phyloP scores from a whole-genome alignment of 805 yeast genomes.

The Starmerella gropengiesseri region DNA sequence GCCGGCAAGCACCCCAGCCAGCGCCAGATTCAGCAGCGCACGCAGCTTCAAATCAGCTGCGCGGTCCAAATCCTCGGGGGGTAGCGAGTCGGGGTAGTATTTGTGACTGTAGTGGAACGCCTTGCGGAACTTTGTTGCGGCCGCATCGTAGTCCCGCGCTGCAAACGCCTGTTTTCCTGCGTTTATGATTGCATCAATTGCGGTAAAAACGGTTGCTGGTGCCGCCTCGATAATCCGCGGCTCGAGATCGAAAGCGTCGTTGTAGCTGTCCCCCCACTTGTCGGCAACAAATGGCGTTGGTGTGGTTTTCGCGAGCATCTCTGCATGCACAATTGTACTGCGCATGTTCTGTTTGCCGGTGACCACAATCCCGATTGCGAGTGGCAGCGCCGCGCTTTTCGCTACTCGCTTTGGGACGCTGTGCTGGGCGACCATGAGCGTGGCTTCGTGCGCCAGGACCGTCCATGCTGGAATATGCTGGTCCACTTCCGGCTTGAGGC shows the following conservation, averaged over 20 bases:
- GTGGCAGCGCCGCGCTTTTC: neutral
- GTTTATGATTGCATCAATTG: conserved; percentile 27
- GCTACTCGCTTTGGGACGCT: neutral
- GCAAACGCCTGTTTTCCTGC: conserved; percentile 65
- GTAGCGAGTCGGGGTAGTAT: conserved; percentile 55
- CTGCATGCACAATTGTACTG: neutral
- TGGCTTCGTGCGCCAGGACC: neutral
- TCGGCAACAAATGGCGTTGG: conserved; percentile 23
- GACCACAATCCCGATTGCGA: conserved; percentile 18
- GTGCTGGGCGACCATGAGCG: neutral
- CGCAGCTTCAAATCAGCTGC: conserved; percentile 49
- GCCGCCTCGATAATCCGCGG: conserved; percentile 22
- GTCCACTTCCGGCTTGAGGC: neutral
- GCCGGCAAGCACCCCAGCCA: conserved; percentile 51
- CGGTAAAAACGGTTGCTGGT: conserved; percentile 21
- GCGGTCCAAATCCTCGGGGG: conserved; percentile 15
- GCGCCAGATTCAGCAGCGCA: conserved; percentile 58
- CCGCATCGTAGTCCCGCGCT: conserved; percentile 44
- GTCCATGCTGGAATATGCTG: conserved; percentile 3
- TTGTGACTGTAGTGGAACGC: conserved; percentile 59
- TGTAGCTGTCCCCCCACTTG: conserved; percentile 22
- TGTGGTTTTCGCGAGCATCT: conserved; percentile 15
- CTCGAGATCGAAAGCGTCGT: conserved; percentile 21
- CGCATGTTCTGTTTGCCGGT: conserved; percentile 21
- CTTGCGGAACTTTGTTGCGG: conserved; percentile 61